These are phyloP conservation scores for Massariosphaeria phaeospora DNA, from an alignment of 495 filamentous ascomycete genomes.

Conservation along the genomic window DNA sequence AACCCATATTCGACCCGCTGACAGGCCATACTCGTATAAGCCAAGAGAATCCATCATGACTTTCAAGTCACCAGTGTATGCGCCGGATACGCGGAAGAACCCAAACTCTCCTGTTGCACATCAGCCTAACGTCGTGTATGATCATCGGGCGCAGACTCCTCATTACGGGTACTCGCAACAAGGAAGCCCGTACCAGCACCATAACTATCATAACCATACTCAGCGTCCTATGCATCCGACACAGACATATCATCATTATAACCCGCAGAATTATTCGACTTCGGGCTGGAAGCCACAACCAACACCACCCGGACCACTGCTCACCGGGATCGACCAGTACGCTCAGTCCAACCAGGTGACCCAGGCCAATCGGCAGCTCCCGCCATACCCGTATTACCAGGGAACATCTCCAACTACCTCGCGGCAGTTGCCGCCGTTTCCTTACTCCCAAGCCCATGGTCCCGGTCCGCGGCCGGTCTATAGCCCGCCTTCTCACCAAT, in stretches of 20 bases:
- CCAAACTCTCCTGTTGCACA: conserved; percentile 29
- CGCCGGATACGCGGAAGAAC: conserved; percentile 25
- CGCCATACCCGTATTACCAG: conserved; percentile 26
- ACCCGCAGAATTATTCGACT: conserved; percentile 1
- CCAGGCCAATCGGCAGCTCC: not conserved
- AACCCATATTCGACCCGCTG: conserved; percentile 13
- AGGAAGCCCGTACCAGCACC: conserved; percentile 5
- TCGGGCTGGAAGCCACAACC: conserved; percentile 4
- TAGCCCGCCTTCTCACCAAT: conserved; percentile 9
- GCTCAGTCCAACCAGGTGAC: not conserved
- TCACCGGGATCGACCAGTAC: conserved; percentile 12
- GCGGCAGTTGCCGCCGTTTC: conserved; percentile 8
- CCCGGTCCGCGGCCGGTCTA: conserved; percentile 9
- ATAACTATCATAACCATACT: not conserved
- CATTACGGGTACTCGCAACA: conserved; percentile 25
- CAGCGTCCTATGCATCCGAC: conserved; percentile 3
- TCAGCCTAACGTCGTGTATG: conserved; percentile 28
- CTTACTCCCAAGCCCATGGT: conserved; percentile 13
- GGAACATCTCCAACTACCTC: not conserved
- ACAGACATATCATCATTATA: not conserved
- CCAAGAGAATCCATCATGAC: conserved; percentile 26
- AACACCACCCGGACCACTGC: not conserved
- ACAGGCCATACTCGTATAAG: conserved; percentile 41
- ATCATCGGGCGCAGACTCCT: conserved; percentile 17
- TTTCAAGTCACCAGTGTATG: conserved; percentile 20